Percentiles rank a stretch among this genome's conserved stretches.
Evolutionary conservation across 2,329 filamentous ascomycete species (phyloP).

Genomic region (Fusarium sororula): DNA sequence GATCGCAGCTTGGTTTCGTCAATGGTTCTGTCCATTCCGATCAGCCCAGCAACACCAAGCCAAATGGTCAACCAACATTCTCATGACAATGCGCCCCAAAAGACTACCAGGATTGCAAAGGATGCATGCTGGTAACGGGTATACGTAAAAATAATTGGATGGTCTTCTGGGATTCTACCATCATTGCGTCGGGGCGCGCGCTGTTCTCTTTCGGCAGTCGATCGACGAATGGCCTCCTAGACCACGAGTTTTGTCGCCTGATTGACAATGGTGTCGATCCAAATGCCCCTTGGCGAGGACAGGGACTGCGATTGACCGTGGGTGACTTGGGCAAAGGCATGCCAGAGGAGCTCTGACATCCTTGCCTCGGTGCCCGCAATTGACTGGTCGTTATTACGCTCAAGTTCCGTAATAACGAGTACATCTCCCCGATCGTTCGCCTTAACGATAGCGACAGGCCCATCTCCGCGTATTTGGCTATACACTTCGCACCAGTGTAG

Average conservation of each 20-base stretch:
- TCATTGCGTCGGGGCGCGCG: background rate
- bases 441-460: background rate
- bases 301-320: background rate
- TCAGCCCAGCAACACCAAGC: background rate
- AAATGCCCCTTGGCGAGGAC: accelerated
- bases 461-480: background rate
- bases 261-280: background rate
- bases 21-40: background rate
- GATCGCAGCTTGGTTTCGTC: background rate
- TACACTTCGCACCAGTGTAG: background rate
- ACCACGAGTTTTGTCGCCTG: background rate
- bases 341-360: background rate
- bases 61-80: background rate
- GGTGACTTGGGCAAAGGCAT: background rate
- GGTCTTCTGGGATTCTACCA: background rate
- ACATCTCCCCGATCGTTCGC: background rate
- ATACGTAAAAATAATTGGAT: background rate
- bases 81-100: background rate
- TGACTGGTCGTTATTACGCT: background rate
- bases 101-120: background rate
- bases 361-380: background rate
- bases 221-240: background rate
- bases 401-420: background rate
- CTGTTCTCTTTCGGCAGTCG: background rate
- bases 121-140: background rate